Base-by-base conservation (phyloP, 805 yeast species). In the Lachancea lanzarotensis region DNA sequence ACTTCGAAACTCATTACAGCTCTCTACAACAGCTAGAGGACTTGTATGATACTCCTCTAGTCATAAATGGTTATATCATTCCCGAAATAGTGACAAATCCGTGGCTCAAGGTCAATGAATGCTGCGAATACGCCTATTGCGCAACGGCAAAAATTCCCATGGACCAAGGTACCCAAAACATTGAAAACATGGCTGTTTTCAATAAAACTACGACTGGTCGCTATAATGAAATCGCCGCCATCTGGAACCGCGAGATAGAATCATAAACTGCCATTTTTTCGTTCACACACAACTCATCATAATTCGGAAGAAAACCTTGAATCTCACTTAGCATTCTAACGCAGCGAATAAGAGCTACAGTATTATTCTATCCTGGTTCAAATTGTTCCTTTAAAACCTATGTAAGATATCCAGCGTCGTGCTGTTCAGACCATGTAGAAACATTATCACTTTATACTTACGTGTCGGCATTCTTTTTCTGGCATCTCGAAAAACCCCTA, bases 31-130 rank as follows among this genome's bases (percentile, higher is more conserved):
- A 38, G 3, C 35, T 61, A 35, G 34, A 50, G 20, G 36, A 40
- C 3, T 30, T 60, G 2, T 62, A 63, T 42, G 49, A 50, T 34
- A 43, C 53, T 2, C 59, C 65, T 3, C 25, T 62, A 8, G 30
- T 26, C 2, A 50, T 63, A 10, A 57, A 57, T 31, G 66, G 58
- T 2, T 38, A 52, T 17, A 43, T 43, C 8, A 32, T 32, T 12
- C 46, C 46, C 2, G 42, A 43, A 8, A 35, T 49, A 20, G 18
- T 35, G 0, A 38, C 37, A 4, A 31, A 48, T n/a, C 59, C 58
- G 8, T 63, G 66, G 66, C 12, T 52, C 26, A 64, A 62, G 45
- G 46, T 52, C 7, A 45, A 49, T n/a, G 67, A 63, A 42, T 63
- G 67, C 38, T 36, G 49, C 1, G 50, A 50, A 18, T 61, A 56